phyloP scores from a whole-genome alignment of 768 basidiomycete genomes.

The Austroboletus festivus region DNA sequence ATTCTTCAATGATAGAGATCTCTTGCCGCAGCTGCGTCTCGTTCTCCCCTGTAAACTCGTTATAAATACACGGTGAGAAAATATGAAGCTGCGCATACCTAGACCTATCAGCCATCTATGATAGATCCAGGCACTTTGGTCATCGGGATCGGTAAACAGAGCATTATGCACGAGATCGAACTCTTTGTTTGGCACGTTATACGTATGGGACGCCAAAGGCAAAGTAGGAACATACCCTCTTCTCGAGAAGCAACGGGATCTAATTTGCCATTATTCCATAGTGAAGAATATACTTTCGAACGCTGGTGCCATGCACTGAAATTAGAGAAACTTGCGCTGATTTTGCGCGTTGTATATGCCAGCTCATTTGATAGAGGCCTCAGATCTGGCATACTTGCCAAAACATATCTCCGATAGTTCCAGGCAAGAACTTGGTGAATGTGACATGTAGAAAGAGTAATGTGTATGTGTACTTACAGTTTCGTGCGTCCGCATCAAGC shows the following conservation, averaged over 20 bases:
- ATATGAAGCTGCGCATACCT: constrained; percentile 42
- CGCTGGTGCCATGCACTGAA: constrained; percentile 99
- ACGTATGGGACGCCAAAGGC: neutral
- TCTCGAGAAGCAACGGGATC: constrained; percentile 58
- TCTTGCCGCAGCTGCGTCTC: constrained; percentile 63
- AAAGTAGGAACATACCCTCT: constrained; percentile 49
- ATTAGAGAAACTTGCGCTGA: constrained; percentile 92
- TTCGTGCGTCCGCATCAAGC: constrained; percentile 86
- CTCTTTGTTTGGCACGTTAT: constrained; percentile 54
- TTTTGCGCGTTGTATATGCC: constrained; percentile 84
- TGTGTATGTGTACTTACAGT: constrained; percentile 58
- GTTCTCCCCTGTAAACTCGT: constrained; percentile 50
- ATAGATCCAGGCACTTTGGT: constrained; percentile 98
- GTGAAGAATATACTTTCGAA: constrained; percentile 66
- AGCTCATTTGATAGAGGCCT: constrained; percentile 66
- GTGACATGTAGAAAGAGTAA: constrained; percentile 2
- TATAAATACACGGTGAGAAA: neutral
- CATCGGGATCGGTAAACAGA: constrained; percentile 93
- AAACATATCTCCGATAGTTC: constrained; percentile 88
- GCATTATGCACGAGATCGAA: constrained; percentile 91
- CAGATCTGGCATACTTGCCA: constrained; percentile 62
- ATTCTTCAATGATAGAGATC: constrained; percentile 73
- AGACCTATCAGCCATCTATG: constrained; percentile 94
- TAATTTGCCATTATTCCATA: constrained; percentile 61
- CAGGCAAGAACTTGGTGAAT: constrained; percentile 80